A percentile compares a stretch with the other conserved stretches of the same genome.
Conservation (phyloP, 805 yeast species). For the Ogataea dorogensis region DNA sequence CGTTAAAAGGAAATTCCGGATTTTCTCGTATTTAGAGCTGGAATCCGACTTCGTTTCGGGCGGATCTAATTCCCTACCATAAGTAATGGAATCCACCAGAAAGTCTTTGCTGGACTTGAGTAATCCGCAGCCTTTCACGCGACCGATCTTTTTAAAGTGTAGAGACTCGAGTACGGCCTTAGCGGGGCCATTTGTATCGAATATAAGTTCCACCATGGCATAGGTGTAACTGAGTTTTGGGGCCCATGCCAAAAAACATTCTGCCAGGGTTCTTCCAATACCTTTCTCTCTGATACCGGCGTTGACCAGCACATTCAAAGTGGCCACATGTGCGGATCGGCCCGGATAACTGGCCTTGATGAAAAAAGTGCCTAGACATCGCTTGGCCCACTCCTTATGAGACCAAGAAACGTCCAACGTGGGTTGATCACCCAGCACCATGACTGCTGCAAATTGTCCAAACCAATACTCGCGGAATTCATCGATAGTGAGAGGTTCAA, state of each 20-base stretch:
- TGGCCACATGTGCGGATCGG: slow-evolving; percentile 87
- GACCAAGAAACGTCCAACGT: slow-evolving; percentile 39
- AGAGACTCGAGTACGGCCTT: slow-evolving; percentile 73
- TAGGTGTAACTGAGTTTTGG: slow-evolving; percentile 85
- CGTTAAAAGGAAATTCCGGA: slow-evolving; percentile 73
- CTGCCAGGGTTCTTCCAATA: slow-evolving; percentile 81
- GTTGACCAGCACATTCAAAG: slow-evolving; percentile 84
- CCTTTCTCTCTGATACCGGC: slow-evolving; percentile 93
- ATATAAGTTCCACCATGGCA: slow-evolving; percentile 78
- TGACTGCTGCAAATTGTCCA: slow-evolving; percentile 73
- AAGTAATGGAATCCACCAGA: slow-evolving; percentile 84
- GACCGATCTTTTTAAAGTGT: slow-evolving; percentile 75
- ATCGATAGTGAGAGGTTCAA: slow-evolving; percentile 72
- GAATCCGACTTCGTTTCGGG: slow-evolving; percentile 41
- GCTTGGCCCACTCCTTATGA: slow-evolving; percentile 81
- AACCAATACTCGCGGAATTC: slow-evolving; percentile 88
- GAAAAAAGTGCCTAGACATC: slow-evolving; percentile 84
- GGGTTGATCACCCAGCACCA: slow-evolving; percentile 73
- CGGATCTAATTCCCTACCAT: slow-evolving; percentile 74
- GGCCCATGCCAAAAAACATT: slow-evolving; percentile 88
- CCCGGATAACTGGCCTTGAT: slow-evolving; percentile 92
- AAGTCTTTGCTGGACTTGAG: slow-evolving; percentile 72
- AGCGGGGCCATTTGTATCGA: slow-evolving; percentile 84
- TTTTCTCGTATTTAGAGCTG: slow-evolving; percentile 60
- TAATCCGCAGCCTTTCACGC: slow-evolving; percentile 83